These are phyloP conservation scores for Tolypocladium album DNA, from an alignment of 2,329 filamentous ascomycete genomes.

Conservation along the genomic window DNA sequence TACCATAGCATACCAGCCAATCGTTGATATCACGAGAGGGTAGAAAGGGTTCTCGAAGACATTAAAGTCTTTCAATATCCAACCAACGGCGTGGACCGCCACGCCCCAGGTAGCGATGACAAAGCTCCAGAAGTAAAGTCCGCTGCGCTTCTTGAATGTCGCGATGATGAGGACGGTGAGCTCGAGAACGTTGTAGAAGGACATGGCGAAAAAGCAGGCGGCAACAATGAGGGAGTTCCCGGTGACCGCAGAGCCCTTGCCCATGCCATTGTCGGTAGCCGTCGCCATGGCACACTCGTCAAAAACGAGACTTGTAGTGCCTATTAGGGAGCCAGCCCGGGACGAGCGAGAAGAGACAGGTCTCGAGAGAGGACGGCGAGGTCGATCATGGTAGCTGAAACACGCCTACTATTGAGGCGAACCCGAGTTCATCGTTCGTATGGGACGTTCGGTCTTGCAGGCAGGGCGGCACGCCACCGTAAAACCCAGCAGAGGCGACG, in stretches of 20 bases:
- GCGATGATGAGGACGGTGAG: constrained; percentile 18
- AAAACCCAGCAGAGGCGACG: background rate
- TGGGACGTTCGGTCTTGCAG: background rate
- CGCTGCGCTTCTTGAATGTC: constrained; percentile 18
- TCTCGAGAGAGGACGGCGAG: background rate
- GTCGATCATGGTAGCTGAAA: background rate
- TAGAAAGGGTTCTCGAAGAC: background rate
- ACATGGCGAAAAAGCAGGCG: constrained; percentile 5
- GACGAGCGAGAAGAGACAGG: background rate
- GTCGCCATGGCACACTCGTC: background rate
- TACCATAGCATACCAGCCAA: background rate
- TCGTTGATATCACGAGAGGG: constrained; percentile 18
- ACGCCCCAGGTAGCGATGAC: constrained; percentile 21
- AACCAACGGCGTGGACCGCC: background rate
- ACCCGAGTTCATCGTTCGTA: background rate
- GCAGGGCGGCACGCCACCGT: background rate
- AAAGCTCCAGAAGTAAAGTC: constrained; percentile 28
- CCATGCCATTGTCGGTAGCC: background rate
- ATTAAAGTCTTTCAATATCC: background rate
- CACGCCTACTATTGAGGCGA: background rate
- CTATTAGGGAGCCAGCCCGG: background rate
- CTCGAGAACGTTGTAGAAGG: constrained; percentile 22
- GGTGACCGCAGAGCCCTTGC: background rate
- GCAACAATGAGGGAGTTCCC: background rate
- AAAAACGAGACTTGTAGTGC: background rate